These are phyloP conservation scores for Xerocomus potaroensis DNA, from an alignment of 768 basidiomycete genomes.

Conservation along the genomic window DNA sequence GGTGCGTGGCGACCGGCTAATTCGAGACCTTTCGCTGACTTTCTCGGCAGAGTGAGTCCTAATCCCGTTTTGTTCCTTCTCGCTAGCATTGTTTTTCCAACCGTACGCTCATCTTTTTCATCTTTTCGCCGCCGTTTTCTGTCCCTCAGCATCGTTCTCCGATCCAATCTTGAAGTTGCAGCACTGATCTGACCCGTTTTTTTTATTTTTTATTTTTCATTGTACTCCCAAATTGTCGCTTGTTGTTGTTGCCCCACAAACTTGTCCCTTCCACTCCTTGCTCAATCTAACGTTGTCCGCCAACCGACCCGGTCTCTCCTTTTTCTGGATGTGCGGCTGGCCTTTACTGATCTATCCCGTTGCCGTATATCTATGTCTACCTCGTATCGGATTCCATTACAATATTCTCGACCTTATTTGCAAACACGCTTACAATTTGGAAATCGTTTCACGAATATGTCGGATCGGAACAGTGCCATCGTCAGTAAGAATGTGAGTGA, in stretches of 20 bases:
- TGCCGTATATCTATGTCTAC: conserved; percentile 24
- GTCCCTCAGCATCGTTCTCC: conserved; percentile 33
- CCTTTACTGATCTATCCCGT: conserved; percentile 14
- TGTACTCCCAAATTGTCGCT: conserved; percentile 11
- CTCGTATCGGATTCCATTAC: conserved; percentile 19
- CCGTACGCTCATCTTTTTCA: conserved; percentile 27
- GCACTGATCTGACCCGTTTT: conserved; percentile 31
- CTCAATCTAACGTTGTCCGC: conserved; percentile 13
- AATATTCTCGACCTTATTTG: conserved; percentile 5
- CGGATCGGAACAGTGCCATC: conserved; percentile 44
- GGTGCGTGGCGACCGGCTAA: conserved; percentile 43
- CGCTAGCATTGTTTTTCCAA: conserved; percentile 17
- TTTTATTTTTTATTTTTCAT: conserved; percentile 7
- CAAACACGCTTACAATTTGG: conserved; percentile 1
- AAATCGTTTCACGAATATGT: conserved; percentile 7
- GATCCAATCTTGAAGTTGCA: conserved; percentile 34
- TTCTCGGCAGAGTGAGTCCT: conserved; percentile 61
- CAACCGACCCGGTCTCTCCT: not conserved
- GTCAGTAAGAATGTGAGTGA: conserved; percentile 68
- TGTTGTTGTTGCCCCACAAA: conserved; percentile 18
- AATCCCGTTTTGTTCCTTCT: conserved; percentile 22
- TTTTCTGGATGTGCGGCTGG: conserved; percentile 5
- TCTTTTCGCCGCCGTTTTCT: conserved; percentile 10
- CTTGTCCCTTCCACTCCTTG: conserved; percentile 16
- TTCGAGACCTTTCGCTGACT: conserved; percentile 10